phyloP scores from a whole-genome alignment of 2,329 filamentous ascomycete genomes.

The Fusarium cyanostomum region DNA sequence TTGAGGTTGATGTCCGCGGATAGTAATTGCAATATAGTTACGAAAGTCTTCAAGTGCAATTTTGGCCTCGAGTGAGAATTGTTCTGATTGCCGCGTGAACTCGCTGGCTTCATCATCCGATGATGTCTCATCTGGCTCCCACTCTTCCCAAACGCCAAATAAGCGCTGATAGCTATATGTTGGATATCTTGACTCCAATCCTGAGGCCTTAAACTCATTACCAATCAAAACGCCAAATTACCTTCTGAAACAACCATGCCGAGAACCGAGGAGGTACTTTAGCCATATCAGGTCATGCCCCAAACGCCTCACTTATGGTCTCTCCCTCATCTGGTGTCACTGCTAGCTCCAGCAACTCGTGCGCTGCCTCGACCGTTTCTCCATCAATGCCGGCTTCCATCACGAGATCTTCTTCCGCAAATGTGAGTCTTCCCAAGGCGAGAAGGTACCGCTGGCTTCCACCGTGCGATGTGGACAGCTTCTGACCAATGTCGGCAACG shows the following conservation, averaged over 20 bases:
- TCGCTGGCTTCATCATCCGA: not conserved
- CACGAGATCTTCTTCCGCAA: slow-evolving; percentile 79
- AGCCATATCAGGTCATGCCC: slow-evolving; percentile 37
- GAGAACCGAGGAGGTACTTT: not conserved
- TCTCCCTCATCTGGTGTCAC: slow-evolving; percentile 78
- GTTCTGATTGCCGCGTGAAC: not conserved
- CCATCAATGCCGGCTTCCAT: slow-evolving; percentile 80
- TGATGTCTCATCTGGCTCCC: slow-evolving; percentile 23
- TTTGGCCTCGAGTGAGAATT: not conserved
- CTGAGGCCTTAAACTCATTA: not conserved
- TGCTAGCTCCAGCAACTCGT: slow-evolving; percentile 80
- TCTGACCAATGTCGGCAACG: slow-evolving; percentile 71
- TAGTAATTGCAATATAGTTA: not conserved
- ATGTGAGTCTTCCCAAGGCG: slow-evolving; percentile 83
- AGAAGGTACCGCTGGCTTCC: slow-evolving; percentile 85
- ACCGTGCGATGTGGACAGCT: slow-evolving; percentile 74
- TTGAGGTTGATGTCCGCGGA: too few species aligned
- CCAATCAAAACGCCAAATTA: slow-evolving; percentile 25
- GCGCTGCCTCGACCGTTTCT: slow-evolving; percentile 82
- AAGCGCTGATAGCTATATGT: not conserved
- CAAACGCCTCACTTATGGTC: slow-evolving; percentile 55
- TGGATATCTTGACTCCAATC: not conserved
- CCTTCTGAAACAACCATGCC: not conserved
- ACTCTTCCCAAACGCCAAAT: slow-evolving; percentile 17
- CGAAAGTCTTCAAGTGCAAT: not conserved